These are phyloP conservation scores for Daldinia childiae DNA, from an alignment of 495 filamentous ascomycete genomes.

Conservation along the genomic window DNA sequence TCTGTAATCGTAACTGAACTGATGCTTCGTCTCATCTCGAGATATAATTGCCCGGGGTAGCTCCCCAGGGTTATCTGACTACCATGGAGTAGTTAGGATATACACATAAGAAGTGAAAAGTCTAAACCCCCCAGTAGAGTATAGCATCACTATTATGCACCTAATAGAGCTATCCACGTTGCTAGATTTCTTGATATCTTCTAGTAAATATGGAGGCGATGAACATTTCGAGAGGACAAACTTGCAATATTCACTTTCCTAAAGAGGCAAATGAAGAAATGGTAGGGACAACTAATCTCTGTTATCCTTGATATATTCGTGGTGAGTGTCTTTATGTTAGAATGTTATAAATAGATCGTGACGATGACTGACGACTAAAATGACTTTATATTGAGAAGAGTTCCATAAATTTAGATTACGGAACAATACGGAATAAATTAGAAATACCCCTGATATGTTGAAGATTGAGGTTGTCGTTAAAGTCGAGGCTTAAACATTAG, in stretches of 20 bases:
- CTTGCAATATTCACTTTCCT: neutral
- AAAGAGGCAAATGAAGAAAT: constrained; percentile 3
- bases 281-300: neutral
- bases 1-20: constrained; percentile 72
- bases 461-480: constrained; percentile 31
- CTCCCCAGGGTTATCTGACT: neutral
- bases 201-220: neutral
- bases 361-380: neutral
- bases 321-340: no score
- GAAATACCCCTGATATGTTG: constrained; percentile 2
- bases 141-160: neutral
- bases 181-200: neutral
- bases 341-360: neutral
- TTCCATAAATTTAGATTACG: neutral
- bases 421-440: neutral
- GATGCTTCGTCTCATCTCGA: constrained; percentile 50
- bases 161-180: neutral
- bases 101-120: neutral
- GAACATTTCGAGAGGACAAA: neutral
- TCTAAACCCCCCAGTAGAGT: neutral
- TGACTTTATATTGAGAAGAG: neutral
- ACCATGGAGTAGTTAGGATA: neutral
- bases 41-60: neutral
- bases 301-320: neutral
- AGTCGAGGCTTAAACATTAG: constrained; percentile 15